Conservation (phyloP, 2,329 filamentous ascomycete genomes). For the Aplosporella prunicola region DNA sequence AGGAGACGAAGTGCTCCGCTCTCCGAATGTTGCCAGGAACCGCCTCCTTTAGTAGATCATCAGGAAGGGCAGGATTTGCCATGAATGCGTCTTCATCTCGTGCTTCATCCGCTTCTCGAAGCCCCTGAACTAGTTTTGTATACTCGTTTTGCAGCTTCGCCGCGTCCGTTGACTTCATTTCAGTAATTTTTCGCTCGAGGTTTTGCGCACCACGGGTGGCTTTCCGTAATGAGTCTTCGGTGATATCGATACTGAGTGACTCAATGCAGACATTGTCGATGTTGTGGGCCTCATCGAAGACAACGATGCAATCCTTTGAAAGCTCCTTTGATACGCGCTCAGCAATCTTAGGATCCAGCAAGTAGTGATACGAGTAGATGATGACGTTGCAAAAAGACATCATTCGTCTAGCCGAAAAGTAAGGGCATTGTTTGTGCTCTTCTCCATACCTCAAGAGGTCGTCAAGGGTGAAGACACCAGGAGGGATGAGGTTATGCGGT, state of each 20-base stretch:
- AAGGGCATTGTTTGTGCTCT: constrained; percentile 92
- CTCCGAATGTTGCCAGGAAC: constrained; percentile 92
- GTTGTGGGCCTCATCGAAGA: constrained; percentile 98
- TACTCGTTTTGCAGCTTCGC: constrained; percentile 94
- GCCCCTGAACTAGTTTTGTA: constrained; percentile 83
- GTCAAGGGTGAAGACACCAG: constrained; percentile 93
- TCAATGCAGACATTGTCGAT: constrained; percentile 99
- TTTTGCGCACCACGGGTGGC: constrained; percentile 86
- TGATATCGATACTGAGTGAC: constrained; percentile 90
- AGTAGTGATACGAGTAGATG: constrained; percentile 98
- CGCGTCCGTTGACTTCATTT: constrained; percentile 94
- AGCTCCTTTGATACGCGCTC: constrained; percentile 91
- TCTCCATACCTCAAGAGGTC: constrained; percentile 83
- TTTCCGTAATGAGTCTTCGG: constrained; percentile 85
- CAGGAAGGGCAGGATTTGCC: constrained; percentile 87
- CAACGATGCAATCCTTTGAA: constrained; percentile 95
- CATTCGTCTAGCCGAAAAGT: constrained; percentile 93
- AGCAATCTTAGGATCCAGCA: constrained; percentile 95
- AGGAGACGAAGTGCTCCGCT: constrained; percentile 92
- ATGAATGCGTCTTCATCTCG: constrained; percentile 94
- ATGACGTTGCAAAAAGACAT: constrained; percentile 99
- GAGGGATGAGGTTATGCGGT: constrained; percentile 86
- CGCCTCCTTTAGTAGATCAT: constrained; percentile 89
- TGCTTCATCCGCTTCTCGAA: constrained; percentile 79
- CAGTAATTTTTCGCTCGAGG: constrained; percentile 77